Evolutionary conservation across 441 rosid genomes (phyloP), one percentile per base, ranked within the genome.

Genomic region (Populus hybrid): DNA sequence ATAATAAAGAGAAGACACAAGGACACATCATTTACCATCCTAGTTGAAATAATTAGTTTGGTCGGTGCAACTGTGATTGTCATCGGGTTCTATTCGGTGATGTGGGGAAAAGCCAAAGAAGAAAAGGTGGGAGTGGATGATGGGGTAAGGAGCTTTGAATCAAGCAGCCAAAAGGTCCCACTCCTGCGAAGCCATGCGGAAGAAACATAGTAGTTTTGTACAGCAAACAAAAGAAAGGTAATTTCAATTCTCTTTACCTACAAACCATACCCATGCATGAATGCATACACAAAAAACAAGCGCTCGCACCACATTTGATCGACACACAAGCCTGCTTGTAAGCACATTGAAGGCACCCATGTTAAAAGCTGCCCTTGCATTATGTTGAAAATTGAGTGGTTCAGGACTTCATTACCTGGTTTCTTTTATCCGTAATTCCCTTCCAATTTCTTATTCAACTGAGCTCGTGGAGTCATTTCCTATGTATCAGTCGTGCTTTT

Each of bases 61-160:
- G 63, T 89, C 64, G 91, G 92, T 71, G 83, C 90, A 46, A 67
- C 71, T 38, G 83, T 83, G 74, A 91, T 89, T 77, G 85, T 78
- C 40, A 9, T 73, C 34, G 91, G 89, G 70, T 87, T 91, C 79
- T 89, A 91, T 78, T 79, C 79, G 0, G 88, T 87, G 75, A 82
- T 87, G 79, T 87, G 92, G 94, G 90, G 87, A 38, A 91, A 87
- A 78, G 85, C 87, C 68, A 82, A 84, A 76, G 90, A 89, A 66
- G 78, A 38, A 46, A 84, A 79, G 64, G 50, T 76, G 11, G 79
- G 63, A 67, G 75, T 18, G 74, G 82, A 79, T 74, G 8, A 42
- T 57, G 71, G 30, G 26, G 79, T 61, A 5, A 57, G 24, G 42
- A 69, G 26, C 68, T 68, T 63, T 42, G 80, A 79, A 73, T 81